Evolutionary conservation across 352 stramenopile species (phyloP).

Genomic region (Pythium utonaiense): DNA sequence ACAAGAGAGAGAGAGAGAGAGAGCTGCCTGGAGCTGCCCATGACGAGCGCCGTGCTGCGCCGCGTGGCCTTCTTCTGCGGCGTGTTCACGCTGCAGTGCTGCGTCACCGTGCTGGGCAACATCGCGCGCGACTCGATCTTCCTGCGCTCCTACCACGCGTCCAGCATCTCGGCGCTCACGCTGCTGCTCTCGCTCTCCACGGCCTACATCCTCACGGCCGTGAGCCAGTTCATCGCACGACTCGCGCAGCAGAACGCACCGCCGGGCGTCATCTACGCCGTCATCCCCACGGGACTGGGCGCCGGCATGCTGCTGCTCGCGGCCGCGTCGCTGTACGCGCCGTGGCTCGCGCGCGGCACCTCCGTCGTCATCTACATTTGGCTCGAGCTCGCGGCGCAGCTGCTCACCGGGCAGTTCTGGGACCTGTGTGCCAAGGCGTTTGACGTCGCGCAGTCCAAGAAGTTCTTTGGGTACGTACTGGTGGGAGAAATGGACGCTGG

Average conservation of each 20-base stretch:
- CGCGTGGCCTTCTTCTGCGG: conserved; percentile 81
- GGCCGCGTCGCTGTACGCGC: conserved; percentile 42
- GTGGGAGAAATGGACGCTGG: neutral
- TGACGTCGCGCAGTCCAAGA: conserved; percentile 78
- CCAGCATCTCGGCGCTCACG: conserved; percentile 68
- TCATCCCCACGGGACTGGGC: conserved; percentile 41
- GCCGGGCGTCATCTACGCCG: conserved; percentile 49
- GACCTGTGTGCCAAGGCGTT: conserved; percentile 81
- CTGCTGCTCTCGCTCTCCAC: conserved; percentile 70
- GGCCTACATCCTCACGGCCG: conserved; percentile 58
- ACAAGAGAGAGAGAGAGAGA: too few species aligned
- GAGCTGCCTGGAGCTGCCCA: too few species aligned
- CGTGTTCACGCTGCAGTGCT: conserved; percentile 81
- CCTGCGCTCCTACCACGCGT: conserved; percentile 63
- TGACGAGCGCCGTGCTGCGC: conserved; percentile 27
- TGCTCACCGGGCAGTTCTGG: conserved; percentile 86
- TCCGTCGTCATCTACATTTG: conserved; percentile 77
- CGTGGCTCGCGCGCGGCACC: conserved; percentile 35
- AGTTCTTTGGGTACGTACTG: conserved; percentile 63
- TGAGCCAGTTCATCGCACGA: conserved; percentile 31
- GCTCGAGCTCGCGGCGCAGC: conserved; percentile 70
- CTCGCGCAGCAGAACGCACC: conserved; percentile 24
- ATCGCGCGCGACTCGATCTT: conserved; percentile 85
- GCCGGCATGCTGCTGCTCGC: conserved; percentile 41
- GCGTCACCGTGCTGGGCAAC: conserved; percentile 62